phyloP scores from a whole-genome alignment of 2,329 filamentous ascomycete species.

The Colletotrichum musae region DNA sequence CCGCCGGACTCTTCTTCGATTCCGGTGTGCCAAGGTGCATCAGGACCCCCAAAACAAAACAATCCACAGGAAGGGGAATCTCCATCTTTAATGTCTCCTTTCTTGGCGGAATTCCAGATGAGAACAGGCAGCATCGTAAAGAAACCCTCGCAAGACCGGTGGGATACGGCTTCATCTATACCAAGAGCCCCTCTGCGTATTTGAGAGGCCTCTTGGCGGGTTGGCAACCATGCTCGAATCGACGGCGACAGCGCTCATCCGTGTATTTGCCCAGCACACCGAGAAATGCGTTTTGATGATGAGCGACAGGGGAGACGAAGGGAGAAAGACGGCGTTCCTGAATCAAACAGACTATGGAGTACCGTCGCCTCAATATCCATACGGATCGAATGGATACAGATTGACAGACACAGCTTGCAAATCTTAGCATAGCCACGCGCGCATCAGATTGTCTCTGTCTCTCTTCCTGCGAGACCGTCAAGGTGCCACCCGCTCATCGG shows the following conservation, averaged over 20 bases:
- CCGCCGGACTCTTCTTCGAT: too few species aligned
- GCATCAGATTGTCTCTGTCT: conserved; percentile 24
- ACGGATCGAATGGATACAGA: neutral
- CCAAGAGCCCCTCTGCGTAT: neutral
- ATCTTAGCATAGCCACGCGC: conserved; percentile 6
- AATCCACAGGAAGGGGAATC: too few species aligned
- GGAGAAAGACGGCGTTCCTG: conserved; percentile 1
- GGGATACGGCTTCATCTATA: neutral
- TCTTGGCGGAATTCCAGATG: neutral
- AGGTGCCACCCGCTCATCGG: neutral
- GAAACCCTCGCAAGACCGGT: neutral
- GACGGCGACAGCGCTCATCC: neutral
- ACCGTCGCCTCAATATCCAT: neutral
- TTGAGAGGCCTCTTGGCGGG: neutral
- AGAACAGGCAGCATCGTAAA: neutral
- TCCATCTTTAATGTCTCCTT: neutral
- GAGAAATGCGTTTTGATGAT: conserved; percentile 24
- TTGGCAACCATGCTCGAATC: neutral
- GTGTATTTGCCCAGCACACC: conserved; percentile 2
- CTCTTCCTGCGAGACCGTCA: neutral
- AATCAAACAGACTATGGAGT: too few species aligned
- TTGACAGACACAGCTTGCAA: too few species aligned
- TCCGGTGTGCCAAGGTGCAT: too few species aligned
- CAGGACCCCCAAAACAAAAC: too few species aligned
- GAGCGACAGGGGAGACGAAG: conserved; percentile 21